A percentile compares a stretch with the other conserved stretches of the same genome.
These are phyloP conservation scores for Silene noctiflora DNA, from an alignment of 179 eudicot genomes.

Conservation along the genomic window DNA sequence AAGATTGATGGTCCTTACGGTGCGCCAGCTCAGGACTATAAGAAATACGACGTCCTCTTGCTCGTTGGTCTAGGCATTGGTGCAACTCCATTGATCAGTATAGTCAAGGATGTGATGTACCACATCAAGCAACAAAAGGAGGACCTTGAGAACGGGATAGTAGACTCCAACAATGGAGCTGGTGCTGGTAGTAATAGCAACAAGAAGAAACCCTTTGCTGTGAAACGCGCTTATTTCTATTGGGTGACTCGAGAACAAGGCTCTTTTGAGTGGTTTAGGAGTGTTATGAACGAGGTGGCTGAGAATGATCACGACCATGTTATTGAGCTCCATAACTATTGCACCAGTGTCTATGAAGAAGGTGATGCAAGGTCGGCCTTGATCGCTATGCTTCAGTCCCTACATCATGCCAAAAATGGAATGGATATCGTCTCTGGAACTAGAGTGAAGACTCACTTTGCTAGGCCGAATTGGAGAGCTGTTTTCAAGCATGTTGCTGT, in stretches of 20 bases:
- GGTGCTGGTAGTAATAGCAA: conserved; percentile 4
- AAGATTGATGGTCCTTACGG: conserved; percentile 51
- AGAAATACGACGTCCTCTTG: conserved; percentile 47
- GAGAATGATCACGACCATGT: conserved; percentile 42
- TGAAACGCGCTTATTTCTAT: conserved; percentile 47
- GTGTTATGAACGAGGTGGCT: conserved; percentile 52
- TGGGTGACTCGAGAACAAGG: conserved; percentile 56
- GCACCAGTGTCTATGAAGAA: conserved; percentile 53
- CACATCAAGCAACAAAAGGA: conserved; percentile 40
- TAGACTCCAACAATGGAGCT: conserved; percentile 13
- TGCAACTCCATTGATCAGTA: conserved; percentile 51
- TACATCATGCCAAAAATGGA: conserved; percentile 48
- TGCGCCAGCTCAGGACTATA: conserved; percentile 55
- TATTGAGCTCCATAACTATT: conserved; percentile 50
- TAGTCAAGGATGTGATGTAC: conserved; percentile 48
- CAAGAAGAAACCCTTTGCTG: conserved; percentile 32
- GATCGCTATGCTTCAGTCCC: conserved; percentile 49
- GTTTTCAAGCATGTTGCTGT: conserved; percentile 56
- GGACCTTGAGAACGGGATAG: conserved; percentile 27
- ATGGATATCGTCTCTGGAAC: conserved; percentile 47
- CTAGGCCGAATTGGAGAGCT: conserved; percentile 56
- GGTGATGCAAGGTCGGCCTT: conserved; percentile 53
- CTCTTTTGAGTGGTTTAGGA: conserved; percentile 52
- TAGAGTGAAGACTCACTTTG: conserved; percentile 51
- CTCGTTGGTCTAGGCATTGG: conserved; percentile 50